Conservation (phyloP, 345 rosid species). For the Mercurialis annua region DNA sequence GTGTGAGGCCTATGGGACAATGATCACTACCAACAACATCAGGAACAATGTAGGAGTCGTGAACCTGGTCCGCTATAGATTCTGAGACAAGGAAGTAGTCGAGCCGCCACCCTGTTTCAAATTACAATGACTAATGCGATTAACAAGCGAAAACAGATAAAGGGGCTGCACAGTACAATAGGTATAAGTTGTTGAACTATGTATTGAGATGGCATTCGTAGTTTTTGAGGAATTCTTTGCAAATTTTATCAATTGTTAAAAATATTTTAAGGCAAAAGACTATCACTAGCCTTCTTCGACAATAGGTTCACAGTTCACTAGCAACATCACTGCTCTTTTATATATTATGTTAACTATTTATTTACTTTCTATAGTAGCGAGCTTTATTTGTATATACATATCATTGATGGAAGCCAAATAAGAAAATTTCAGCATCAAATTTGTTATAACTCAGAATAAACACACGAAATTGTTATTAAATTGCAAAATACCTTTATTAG, state of each 20-base stretch:
- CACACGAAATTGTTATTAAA: neutral
- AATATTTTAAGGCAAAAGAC: too few relatives aligned
- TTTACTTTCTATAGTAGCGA: neutral
- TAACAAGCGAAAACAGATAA: neutral
- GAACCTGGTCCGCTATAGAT: slow-evolving; percentile 63
- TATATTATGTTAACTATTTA: too few relatives aligned
- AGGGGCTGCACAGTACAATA: neutral
- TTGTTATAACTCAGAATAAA: neutral
- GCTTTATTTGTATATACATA: neutral
- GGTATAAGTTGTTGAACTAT: neutral
- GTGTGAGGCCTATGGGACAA: slow-evolving; percentile 76
- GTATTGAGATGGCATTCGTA: neutral
- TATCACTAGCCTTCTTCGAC: neutral
- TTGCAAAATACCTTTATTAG: slow-evolving; percentile 57
- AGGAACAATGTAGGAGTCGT: slow-evolving; percentile 86
- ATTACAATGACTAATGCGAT: neutral
- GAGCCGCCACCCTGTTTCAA: slow-evolving; percentile 84
- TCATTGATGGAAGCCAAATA: neutral
- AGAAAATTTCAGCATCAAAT: neutral
- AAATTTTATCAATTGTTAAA: too few relatives aligned
- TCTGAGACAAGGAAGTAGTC: slow-evolving; percentile 95
- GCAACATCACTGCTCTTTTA: neutral
- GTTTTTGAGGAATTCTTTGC: too few relatives aligned
- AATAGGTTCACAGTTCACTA: neutral
- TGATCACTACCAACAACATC: slow-evolving; percentile 89